These are phyloP conservation scores for Meredithiella fracta DNA, from an alignment of 2,329 filamentous ascomycete species.

Conservation along the genomic window DNA sequence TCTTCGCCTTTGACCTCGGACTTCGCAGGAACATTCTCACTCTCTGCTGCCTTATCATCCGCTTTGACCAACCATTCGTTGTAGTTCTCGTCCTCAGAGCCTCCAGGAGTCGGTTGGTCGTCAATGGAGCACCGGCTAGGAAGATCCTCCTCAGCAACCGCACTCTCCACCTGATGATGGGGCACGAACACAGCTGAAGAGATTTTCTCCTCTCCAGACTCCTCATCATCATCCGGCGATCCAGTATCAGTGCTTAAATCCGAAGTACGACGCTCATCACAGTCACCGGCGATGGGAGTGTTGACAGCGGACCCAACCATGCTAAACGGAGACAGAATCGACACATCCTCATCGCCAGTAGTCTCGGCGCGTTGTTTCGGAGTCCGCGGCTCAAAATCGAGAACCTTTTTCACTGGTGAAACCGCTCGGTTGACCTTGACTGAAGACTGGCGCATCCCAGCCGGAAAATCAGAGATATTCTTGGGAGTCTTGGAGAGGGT, in stretches of 20 bases:
- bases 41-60: slow-evolving; percentile 24
- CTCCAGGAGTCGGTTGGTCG: slow-evolving; percentile 10
- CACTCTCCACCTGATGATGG: slow-evolving; percentile 34
- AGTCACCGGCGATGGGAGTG: slow-evolving; percentile 7
- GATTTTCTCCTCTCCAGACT: slow-evolving; percentile 68
- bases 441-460: neutral
- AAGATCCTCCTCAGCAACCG: slow-evolving; percentile 1
- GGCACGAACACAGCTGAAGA: slow-evolving; percentile 73
- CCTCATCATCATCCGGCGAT: slow-evolving; percentile 29
- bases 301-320: slow-evolving; percentile 7
- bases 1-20: neutral
- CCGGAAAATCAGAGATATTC: slow-evolving; percentile 1
- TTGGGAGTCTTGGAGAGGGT: slow-evolving; percentile 10
- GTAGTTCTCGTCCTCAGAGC: slow-evolving; percentile 22
- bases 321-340: slow-evolving; percentile 10
- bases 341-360: slow-evolving; percentile 3
- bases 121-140: slow-evolving; percentile 1
- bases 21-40: slow-evolving; percentile 18
- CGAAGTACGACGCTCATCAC: slow-evolving; percentile 22
- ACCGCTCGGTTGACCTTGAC: neutral
- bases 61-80: slow-evolving; percentile 43
- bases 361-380: slow-evolving; percentile 5
- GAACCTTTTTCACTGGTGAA: neutral
- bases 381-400: neutral
- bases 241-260: slow-evolving; percentile 25